Evolutionary conservation across 2,329 filamentous ascomycete species (phyloP).

Genomic region (Graphilbum fragrans): DNA sequence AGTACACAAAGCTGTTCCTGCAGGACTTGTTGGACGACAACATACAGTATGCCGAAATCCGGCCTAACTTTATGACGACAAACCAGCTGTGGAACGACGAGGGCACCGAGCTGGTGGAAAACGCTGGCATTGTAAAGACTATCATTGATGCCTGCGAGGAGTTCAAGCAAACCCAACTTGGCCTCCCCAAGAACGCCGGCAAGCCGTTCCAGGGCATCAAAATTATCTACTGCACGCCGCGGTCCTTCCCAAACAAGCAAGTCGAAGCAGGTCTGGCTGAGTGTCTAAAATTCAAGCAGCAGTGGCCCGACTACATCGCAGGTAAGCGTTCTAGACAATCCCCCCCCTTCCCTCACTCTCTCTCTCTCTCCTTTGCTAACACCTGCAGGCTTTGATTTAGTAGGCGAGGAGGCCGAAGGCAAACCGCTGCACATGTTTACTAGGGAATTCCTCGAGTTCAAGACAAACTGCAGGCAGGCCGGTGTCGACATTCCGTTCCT

Average conservation of each 20-base stretch:
- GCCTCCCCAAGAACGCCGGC: constrained; percentile 5
- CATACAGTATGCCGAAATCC: constrained; percentile 60
- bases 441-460: constrained; percentile 43
- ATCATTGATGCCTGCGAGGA: constrained; percentile 40
- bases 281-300: constrained; percentile 46
- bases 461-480: constrained; percentile 32
- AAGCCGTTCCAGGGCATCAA: constrained; percentile 50
- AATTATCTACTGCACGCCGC: constrained; percentile 59
- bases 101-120: constrained; percentile 37
- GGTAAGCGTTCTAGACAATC: too few relatives aligned
- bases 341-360: not conserved
- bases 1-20: constrained; percentile 48
- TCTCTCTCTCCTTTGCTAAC: not conserved
- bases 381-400: constrained; percentile 51
- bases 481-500: constrained; percentile 54
- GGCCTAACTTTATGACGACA: constrained; percentile 53
- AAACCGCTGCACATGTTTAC: constrained; percentile 44
- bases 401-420: constrained; percentile 54
- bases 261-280: constrained; percentile 44
- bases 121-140: constrained; percentile 46
- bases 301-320: constrained; percentile 48
- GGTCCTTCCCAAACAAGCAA: constrained; percentile 37
- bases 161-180: constrained; percentile 24
- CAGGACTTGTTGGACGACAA: constrained; percentile 50
- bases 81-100: constrained; percentile 51